Conservation (phyloP, 495 filamentous ascomycete genomes). For the Neurospora intermedia region DNA sequence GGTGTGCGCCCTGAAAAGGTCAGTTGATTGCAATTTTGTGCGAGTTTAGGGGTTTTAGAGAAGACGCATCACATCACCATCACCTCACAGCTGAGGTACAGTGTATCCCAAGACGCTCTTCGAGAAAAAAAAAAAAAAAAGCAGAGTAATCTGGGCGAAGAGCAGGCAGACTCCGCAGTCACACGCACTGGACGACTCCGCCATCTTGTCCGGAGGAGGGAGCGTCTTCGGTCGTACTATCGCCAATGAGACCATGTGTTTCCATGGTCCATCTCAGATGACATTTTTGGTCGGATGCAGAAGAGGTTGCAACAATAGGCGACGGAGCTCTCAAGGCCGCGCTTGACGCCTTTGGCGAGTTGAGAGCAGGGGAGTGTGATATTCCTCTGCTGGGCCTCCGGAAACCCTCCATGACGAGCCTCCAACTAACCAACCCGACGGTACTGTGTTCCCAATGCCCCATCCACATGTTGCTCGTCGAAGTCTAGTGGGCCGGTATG, state of each 20-base stretch:
- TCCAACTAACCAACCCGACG: neutral
- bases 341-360: neutral
- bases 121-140: neutral
- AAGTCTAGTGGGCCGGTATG: neutral
- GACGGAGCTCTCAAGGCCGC: neutral
- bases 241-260: neutral
- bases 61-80: neutral
- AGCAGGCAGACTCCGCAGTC: neutral
- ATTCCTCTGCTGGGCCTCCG: neutral
- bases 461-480: neutral
- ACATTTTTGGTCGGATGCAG: neutral
- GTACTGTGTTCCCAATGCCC: neutral
- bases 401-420: neutral
- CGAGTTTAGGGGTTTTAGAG: neutral
- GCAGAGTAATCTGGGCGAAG: neutral
- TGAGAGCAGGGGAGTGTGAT: neutral
- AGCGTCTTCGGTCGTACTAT: neutral
- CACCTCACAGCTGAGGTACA: neutral
- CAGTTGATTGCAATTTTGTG: neutral
- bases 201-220: neutral
- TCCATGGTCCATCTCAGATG: neutral
- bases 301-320: neutral
- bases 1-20: neutral
- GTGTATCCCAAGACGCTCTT: neutral
- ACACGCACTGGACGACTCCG: neutral